Base-by-base conservation (phyloP, 2,329 filamentous ascomycete genomes). In the Exutisphaerella laricina region DNA sequence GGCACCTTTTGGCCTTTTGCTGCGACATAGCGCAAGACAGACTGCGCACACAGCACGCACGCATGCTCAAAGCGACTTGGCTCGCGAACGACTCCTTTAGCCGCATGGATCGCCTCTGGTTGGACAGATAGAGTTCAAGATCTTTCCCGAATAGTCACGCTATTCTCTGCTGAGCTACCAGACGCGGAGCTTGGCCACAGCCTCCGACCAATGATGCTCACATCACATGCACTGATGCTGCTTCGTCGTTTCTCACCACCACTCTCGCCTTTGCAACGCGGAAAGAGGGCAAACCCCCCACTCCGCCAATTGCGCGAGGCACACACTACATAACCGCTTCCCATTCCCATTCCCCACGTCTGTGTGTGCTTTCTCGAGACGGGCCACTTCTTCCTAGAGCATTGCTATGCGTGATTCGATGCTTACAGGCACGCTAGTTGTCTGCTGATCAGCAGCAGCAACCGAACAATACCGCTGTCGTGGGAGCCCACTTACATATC, bases 61-160 rank as follows among this genome's bases (percentile, higher is more conserved):
- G n/a, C n/a, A n/a, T n/a, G n/a, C n/a, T n/a, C n/a, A n/a, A n/a
- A n/a, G n/a, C n/a, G n/a, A n/a, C n/a, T n/a, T n/a, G n/a, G n/a
- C 4, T 32, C 30, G 28, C 13, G 28, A n/a, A 31, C n/a, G 6
- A 30, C 12, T 14, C 28, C 28, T 30, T 30, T 14, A 30, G 3
- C 28, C n/a, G 12, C 2, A 14, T 14, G 16, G 12, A 30, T 30
- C 28, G 3, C 28, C 12, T n/a, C 12, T 14, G 12, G 28, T 30
- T 30, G 28, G 16, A 13, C n/a, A 41, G 39, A 33, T 41, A n/a
- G 29, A 35, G 16, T 8, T 33, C 28, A 23, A 31, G n/a, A 41
- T 23, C 14, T 18, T 17, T 41, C 17, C 30, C 29, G 23, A 23
- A 31, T 28, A 28, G 33, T 22, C n/a, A 10, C 33, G 16, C 21